phyloP scores from a whole-genome alignment of 768 basidiomycete genomes.

The Mycena belliarum region DNA sequence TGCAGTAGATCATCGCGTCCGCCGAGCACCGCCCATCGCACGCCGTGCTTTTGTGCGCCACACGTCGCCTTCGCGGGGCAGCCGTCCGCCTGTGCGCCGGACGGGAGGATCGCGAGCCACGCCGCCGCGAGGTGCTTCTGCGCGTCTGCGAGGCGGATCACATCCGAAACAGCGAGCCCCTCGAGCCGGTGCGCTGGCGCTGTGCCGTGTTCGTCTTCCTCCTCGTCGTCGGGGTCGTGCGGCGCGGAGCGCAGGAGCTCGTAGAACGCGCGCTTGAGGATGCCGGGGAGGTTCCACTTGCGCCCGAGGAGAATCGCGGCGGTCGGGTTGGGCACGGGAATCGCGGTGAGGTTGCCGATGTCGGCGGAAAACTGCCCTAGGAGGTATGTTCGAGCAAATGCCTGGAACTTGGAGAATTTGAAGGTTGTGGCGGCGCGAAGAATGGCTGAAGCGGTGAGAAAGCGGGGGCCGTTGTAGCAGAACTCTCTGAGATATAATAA shows the following conservation, averaged over 20 bases:
- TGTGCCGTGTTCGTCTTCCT: not conserved
- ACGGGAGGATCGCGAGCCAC: conserved; percentile 10
- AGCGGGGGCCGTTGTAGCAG: conserved; percentile 25
- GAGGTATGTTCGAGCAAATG: conserved; percentile 29
- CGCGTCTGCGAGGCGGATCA: conserved; percentile 12
- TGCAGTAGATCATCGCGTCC: not conserved
- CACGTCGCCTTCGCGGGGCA: not conserved
- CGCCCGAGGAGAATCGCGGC: conserved; percentile 35
- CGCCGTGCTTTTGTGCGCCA: not conserved
- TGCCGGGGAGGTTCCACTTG: conserved; percentile 25
- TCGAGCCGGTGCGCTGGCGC: not conserved
- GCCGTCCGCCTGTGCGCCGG: not conserved
- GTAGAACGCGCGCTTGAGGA: conserved; percentile 41
- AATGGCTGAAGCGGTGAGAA: conserved; percentile 31
- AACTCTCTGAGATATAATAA: conserved; percentile 17
- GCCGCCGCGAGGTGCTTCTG: conserved; percentile 13
- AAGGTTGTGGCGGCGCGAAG: conserved; percentile 35
- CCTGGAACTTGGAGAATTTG: conserved; percentile 26
- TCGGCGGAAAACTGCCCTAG: conserved; percentile 30
- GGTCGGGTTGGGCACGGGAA: conserved; percentile 26
- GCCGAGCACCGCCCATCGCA: not conserved
- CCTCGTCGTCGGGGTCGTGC: not conserved
- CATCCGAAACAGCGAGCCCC: not conserved
- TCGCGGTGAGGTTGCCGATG: conserved; percentile 19
- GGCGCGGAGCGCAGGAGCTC: conserved; percentile 29